Conservation (phyloP, 345 rosid species). For the Hibiscus syriacus region DNA sequence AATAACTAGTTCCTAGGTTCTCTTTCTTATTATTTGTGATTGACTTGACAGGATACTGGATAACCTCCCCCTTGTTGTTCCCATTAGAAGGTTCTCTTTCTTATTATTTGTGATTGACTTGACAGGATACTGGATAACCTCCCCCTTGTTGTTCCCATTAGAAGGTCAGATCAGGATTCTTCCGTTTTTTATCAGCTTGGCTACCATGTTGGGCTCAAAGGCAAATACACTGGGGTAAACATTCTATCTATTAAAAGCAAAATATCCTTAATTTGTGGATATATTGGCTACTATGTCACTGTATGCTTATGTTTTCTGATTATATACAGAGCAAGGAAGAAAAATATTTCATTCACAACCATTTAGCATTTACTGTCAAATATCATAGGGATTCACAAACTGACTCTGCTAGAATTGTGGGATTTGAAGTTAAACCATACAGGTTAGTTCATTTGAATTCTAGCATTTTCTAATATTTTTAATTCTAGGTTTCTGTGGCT, state of each 20-base stretch:
- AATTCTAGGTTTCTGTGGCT: not conserved
- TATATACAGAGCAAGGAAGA: constrained; percentile 64
- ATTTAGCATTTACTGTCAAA: constrained; percentile 79
- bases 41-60: not conserved
- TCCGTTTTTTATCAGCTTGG: not conserved
- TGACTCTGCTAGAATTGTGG: constrained; percentile 84
- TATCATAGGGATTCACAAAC: constrained; percentile 71
- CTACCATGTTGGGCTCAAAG: not conserved
- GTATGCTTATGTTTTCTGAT: constrained; percentile 13
- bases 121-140: not conserved
- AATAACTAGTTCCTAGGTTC: not conserved
- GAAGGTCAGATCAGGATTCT: not conserved
- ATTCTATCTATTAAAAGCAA: not conserved
- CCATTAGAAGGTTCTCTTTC: constrained; percentile 2
- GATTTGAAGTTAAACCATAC: constrained; percentile 90
- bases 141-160: constrained; percentile 30
- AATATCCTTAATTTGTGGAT: constrained; percentile 7
- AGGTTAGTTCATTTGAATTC: constrained; percentile 38
- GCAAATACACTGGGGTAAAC: constrained; percentile 67
- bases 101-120: not conserved
- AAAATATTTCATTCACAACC: constrained; percentile 83
- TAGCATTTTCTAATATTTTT: not conserved
- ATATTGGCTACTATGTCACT: not conserved
- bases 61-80: constrained; percentile 31
- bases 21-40: constrained; percentile 2